phyloP scores from a whole-genome alignment of 139 green algal species.

The Deuterostichococcus epilithicus region DNA sequence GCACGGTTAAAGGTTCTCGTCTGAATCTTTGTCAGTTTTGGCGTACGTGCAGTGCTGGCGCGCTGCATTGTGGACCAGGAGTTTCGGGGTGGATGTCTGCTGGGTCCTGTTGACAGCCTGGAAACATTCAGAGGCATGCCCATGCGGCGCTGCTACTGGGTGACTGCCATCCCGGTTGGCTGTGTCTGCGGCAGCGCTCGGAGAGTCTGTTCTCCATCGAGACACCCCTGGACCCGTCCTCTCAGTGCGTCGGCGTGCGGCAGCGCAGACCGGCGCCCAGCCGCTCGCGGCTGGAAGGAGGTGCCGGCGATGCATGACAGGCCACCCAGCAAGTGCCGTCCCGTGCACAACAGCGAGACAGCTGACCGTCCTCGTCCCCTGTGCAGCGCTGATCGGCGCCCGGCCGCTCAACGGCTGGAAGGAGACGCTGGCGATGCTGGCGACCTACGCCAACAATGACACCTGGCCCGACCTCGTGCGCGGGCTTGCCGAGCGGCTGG shows the following conservation, averaged over 20 bases:
- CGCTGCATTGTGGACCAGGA: conserved; percentile 60
- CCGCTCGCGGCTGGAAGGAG: conserved; percentile 84
- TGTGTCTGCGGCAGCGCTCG: no score
- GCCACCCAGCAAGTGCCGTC: conserved; percentile 61
- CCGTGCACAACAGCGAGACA: no score
- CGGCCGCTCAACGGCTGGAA: conserved; percentile 78
- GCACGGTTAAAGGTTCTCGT: no score
- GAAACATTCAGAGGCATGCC: no score
- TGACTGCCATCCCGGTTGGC: no score
- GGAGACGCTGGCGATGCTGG: conserved; percentile 93
- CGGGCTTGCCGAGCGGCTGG: conserved; percentile 63
- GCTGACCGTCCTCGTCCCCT: no score
- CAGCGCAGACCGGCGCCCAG: conserved; percentile 70
- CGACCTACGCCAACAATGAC: conserved; percentile 73
- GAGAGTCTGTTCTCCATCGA: no score
- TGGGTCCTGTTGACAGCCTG: no score
- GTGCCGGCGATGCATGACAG: conserved; percentile 86
- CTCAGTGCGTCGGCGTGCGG: background rate
- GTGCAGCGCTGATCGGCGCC: conserved; percentile 65
- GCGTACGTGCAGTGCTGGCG: no score
- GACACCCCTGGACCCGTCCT: no score
- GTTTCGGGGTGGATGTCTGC: conserved; percentile 54
- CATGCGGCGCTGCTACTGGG: no score
- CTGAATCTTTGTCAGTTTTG: no score
- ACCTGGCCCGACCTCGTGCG: conserved; percentile 62